Evolutionary conservation across 495 filamentous ascomycete species (phyloP).

Genomic region (Schizothecium vesticola): DNA sequence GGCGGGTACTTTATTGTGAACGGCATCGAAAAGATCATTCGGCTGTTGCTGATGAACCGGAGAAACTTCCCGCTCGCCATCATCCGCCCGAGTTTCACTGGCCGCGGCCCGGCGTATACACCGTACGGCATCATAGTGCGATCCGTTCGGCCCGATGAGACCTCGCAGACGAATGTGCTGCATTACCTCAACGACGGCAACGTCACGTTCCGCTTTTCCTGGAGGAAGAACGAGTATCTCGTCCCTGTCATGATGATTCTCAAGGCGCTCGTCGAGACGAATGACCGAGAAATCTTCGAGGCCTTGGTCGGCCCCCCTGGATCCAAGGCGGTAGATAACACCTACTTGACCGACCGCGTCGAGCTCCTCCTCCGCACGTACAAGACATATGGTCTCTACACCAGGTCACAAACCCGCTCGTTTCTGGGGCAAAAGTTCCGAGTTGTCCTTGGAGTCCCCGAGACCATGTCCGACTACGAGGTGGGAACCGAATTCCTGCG

Average conservation of each 20-base stretch:
- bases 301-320: conserved; percentile 67
- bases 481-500: conserved; percentile 85
- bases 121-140: conserved; percentile 85
- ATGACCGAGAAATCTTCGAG: conserved; percentile 94
- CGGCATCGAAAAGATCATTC: conserved; percentile 92
- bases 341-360: conserved; percentile 90
- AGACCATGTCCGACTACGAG: conserved; percentile 77
- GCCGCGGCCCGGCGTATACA: conserved; percentile 79
- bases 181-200: conserved; percentile 96
- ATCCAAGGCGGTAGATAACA: conserved; percentile 74
- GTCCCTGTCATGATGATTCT: conserved; percentile 93
- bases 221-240: conserved; percentile 94
- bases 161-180: conserved; percentile 92
- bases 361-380: conserved; percentile 90
- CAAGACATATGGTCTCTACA: conserved; percentile 79
- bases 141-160: conserved; percentile 90
- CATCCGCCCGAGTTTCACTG: conserved; percentile 77
- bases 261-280: conserved; percentile 92
- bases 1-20: conserved; percentile 95
- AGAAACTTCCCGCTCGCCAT: conserved; percentile 95
- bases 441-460: conserved; percentile 71
- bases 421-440: conserved; percentile 88
- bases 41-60: conserved; percentile 79
- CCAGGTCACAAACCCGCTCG: conserved; percentile 66
- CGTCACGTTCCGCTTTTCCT: conserved; percentile 93